phyloP scores from a whole-genome alignment of 2,329 filamentous ascomycete species.

The Purpureocillium takamizusanense region DNA sequence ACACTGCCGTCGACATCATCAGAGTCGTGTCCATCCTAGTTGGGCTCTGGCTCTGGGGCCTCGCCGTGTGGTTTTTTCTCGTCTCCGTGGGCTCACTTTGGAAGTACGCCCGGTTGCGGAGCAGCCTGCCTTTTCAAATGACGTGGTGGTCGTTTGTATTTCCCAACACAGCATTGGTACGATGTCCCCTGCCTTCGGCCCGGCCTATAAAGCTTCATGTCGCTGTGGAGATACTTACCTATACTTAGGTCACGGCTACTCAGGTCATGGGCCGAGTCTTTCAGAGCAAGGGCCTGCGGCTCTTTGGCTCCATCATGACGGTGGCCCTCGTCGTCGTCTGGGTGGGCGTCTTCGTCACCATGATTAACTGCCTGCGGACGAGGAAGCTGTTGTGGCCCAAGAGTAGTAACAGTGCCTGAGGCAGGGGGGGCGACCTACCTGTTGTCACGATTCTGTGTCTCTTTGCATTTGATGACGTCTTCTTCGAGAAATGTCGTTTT shows the following conservation, averaged over 20 bases:
- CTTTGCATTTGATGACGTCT: too few relatives aligned
- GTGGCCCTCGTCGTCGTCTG: conserved; percentile 58
- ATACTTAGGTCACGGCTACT: conserved; percentile 59
- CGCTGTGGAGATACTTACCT: too few relatives aligned
- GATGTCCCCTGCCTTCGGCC: conserved; percentile 2
- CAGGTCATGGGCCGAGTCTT: conserved; percentile 60
- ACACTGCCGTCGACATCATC: conserved; percentile 33
- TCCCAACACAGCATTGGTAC: conserved; percentile 62
- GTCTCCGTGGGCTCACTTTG: conserved; percentile 69
- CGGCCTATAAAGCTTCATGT: too few relatives aligned
- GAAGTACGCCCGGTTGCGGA: conserved; percentile 49
- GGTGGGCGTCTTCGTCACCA: conserved; percentile 58
- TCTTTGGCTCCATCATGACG: conserved; percentile 61
- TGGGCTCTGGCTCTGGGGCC: conserved; percentile 71
- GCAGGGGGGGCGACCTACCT: too few relatives aligned
- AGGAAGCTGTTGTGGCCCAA: conserved; percentile 72
- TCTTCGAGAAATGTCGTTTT: too few relatives aligned
- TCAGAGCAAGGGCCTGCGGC: conserved; percentile 47
- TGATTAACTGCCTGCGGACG: conserved; percentile 58
- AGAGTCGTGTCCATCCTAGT: conserved; percentile 48
- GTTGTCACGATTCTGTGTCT: too few relatives aligned
- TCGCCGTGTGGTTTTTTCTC: conserved; percentile 80
- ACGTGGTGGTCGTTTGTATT: conserved; percentile 81
- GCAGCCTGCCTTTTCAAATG: conserved; percentile 68
- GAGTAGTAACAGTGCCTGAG: conserved; percentile 33